A percentile compares a stretch with the other conserved stretches of the same genome.
phyloP scores from a whole-genome alignment of 2,329 filamentous ascomycete genomes.

The Alternaria conjuncta region DNA sequence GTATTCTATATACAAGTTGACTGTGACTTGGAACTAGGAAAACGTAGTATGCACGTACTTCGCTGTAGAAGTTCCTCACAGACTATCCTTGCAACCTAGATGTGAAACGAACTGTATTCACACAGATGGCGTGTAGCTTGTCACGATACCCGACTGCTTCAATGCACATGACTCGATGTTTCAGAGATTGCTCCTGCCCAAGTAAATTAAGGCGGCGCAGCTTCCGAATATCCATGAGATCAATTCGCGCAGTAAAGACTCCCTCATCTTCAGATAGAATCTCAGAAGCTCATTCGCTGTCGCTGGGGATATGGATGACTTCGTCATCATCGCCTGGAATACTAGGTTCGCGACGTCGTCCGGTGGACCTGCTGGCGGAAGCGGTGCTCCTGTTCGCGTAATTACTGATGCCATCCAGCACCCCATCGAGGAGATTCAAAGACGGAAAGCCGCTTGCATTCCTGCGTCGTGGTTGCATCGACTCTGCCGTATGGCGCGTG shows the following conservation, averaged over 20 bases:
- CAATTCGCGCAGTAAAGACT: background rate
- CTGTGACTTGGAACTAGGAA: background rate
- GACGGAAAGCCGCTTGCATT: accelerated
- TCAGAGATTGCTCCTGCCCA: background rate
- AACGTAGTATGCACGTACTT: background rate
- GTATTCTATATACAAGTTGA: background rate
- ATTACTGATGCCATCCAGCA: background rate
- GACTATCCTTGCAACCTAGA: background rate
- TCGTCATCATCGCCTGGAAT: background rate
- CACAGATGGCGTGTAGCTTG: background rate
- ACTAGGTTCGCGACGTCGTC: background rate
- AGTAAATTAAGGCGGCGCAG: background rate
- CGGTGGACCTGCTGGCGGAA: background rate
- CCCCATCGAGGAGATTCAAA: background rate
- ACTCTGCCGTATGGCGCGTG: background rate
- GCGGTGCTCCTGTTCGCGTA: background rate
- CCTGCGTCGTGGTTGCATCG: background rate
- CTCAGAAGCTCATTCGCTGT: background rate
- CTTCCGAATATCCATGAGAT: background rate
- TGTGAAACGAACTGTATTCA: background rate
- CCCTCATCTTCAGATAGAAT: background rate
- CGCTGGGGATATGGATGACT: background rate
- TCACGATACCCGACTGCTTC: background rate
- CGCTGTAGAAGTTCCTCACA: background rate
- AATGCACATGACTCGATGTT: background rate